Base-by-base conservation (phyloP, 2,329 filamentous ascomycete species). In the Xylaria sp. region DNA sequence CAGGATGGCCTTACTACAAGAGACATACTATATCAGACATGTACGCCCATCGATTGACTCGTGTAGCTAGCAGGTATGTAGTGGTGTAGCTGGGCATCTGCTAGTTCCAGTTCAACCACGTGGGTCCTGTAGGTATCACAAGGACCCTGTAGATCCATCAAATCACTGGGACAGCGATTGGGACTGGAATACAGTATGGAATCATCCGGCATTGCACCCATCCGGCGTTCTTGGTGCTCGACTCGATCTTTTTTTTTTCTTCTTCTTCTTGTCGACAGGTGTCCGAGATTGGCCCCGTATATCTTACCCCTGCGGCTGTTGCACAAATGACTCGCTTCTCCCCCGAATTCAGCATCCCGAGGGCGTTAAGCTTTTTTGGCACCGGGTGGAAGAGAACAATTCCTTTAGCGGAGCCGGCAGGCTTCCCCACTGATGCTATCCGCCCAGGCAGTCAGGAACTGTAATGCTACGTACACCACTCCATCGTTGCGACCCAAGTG, bases 401-500 rank as follows among this genome's bases (percentile, higher is more conserved):
- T 54, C 54, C 48, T 56, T 56, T 44, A 49, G 49, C 55, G 57
- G 57, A 58, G 47, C 49, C 45, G 47, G 46, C 58, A 54, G 56
- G 55, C 51, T 54, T 61, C 58, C 52, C 58, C 58, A 56, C 58
- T 46, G 52, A 54, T 52, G 39, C 6, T 34, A 13, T 34, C 29
- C 29, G 11, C 16, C 16, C 4, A 34, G 29, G 29, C 29, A 34
- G 29, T 34, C 29, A 34, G 29, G 29, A 13, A 34, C 29, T 13
- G 4, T 3, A 13, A 34, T 34, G 11, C n/a, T n/a, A n/a, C n/a
- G n/a, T n/a, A n/a, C n/a, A n/a, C n/a, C n/a, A n/a, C 29, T 34
- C 29, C 29, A 26, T 26, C 24, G 24, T 26, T 26, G 24, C 24
- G 11, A 26, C 24, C 24, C 11, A 26, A 26, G 11, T 26, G 11